Base-by-base conservation (phyloP, 169 alveolate genomes). In the Eimeria necatrix region DNA sequence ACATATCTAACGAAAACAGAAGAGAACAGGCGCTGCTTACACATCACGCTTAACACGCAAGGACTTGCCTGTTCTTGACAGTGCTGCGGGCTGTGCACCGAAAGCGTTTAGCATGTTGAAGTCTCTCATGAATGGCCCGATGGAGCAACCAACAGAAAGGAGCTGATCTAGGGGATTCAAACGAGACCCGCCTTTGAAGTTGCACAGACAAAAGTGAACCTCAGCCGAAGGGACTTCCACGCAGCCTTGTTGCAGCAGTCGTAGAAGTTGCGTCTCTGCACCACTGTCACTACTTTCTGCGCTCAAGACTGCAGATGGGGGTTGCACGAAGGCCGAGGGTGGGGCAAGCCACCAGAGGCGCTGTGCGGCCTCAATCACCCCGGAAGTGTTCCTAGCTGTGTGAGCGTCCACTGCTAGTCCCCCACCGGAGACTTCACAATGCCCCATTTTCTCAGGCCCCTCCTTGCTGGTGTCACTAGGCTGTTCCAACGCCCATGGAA, bases 341-440 rank as follows among this genome's bases (percentile, higher is more conserved):
- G 92, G 92, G 24, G 78, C 80, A 18, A 84, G 92, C 92, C 92
- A 84, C 92, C 92, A 84, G 10, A 84, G 80, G 80, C 92, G 80
- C 78, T 59, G 92, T 8, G 92, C 92, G 5, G 92, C 48, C 60
- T 60, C 78, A 7, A 84, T 26, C 80, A 52, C 71, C 16, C 53
- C 71, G 52, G 24, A 49, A 64, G 24, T 16, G 52, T 32, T 60
- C 52, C 51, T 56, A 18, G 41, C 20, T 41, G 48, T 14, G 4
- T 16, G 6, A 20, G 26, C 51, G 59, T 84, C 92, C 86, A 5
- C n/a, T 4, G 64, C 64, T 56, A 60, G 41, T 61, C 46, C 61
- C 20, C 3, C 41, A 18, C 9, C 48, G 20, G 60, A 41, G 7
- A 32, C 18, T 32, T 76, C 86, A 18, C 61, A 20, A 46, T 56